Evolutionary conservation across 2,329 filamentous ascomycete genomes (phyloP), one percentile per base, ranked within the genome.

Genomic region (Ceratocystis smalleyi): DNA sequence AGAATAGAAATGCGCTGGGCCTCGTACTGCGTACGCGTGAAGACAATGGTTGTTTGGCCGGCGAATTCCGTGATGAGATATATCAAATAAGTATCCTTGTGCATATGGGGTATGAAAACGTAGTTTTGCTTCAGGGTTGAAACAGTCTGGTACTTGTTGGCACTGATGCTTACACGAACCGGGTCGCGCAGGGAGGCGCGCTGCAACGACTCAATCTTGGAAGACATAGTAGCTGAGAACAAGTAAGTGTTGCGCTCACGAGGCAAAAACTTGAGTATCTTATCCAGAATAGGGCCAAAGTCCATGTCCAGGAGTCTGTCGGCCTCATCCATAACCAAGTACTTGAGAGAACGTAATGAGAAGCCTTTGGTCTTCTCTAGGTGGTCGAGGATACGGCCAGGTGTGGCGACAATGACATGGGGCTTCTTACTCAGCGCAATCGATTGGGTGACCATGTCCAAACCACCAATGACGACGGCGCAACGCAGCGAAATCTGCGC

Each of bases 281-380:
- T 96, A 75, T 96, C 90, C 45, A 97, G 83, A 24, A 91, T 87
- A 1, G 91, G 89, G 0, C 91, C 91, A 69, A 97, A 97, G 73
- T 96, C 91, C 73, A 96, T 85, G 72, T 99, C 94, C 1, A 97
- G 82, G 8, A 97, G 80, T 66, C 91, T 81, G 73, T 97, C 92
- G 27, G 92, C 92, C 76, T 96, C 92, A 71, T 96, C 92, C 83
- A 97, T 91, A 67, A 96, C 91, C 2, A 97, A 78, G 71, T 92
- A 96, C 71, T 91, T 91, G 45, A 96, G 78, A 3, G 82, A 81
- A 35, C 87, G 83, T 60, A 97, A 77, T 1, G 87, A 91, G 75
- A 99, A 97, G 10, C 94, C 92, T 74, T 96, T 96, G 1, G 94
- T 99, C 75, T 96, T 96, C 73, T 97, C 91, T 7, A 97, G 77